Percentiles rank a stretch among this genome's conserved stretches.
These are phyloP conservation scores for Suhomyces kunorum DNA, from an alignment of 1,139 yeast species.

Conservation along the genomic window DNA sequence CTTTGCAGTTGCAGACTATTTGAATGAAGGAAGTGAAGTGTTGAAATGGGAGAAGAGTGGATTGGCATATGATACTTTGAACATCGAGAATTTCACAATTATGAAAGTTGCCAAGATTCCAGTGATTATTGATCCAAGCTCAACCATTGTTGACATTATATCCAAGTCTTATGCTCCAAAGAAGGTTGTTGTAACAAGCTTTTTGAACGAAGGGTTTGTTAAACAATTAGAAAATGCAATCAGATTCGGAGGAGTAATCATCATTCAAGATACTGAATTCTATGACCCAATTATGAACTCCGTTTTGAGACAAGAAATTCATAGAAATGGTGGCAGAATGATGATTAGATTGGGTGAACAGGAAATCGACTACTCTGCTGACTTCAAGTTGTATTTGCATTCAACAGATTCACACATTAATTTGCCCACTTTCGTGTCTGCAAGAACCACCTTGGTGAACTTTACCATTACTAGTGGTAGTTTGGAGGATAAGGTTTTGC, in stretches of 20 bases:
- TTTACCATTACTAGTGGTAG: conserved; percentile 71
- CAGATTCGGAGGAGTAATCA: conserved; percentile 75
- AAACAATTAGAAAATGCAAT: conserved; percentile 78
- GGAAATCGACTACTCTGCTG: conserved; percentile 65
- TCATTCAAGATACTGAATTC: conserved; percentile 77
- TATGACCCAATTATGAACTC: conserved; percentile 74
- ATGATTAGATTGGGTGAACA: conserved; percentile 62
- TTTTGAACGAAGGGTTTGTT: conserved; percentile 66
- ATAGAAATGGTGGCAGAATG: conserved; percentile 68
- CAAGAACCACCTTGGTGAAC: conserved; percentile 66
- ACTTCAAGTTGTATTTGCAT: conserved; percentile 60
- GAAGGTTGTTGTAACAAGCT: conserved; percentile 62
- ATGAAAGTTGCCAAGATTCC: conserved; percentile 48
- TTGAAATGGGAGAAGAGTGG: conserved; percentile 56
- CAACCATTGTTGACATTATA: conserved; percentile 47
- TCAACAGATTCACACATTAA: conserved; percentile 57
- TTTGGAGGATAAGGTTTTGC: conserved; percentile 63
- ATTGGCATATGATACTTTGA: conserved; percentile 57
- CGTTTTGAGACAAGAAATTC: conserved; percentile 61
- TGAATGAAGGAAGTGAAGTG: conserved; percentile 44
- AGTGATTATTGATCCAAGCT: conserved; percentile 73
- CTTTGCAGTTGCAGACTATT: conserved; percentile 34
- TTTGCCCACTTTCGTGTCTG: conserved; percentile 56
- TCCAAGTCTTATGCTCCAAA: conserved; percentile 30
- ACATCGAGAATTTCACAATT: conserved; percentile 64